Evolutionary conservation across 805 yeast genomes (phyloP).

Genomic region (Saccharomycodes ludwigii): DNA sequence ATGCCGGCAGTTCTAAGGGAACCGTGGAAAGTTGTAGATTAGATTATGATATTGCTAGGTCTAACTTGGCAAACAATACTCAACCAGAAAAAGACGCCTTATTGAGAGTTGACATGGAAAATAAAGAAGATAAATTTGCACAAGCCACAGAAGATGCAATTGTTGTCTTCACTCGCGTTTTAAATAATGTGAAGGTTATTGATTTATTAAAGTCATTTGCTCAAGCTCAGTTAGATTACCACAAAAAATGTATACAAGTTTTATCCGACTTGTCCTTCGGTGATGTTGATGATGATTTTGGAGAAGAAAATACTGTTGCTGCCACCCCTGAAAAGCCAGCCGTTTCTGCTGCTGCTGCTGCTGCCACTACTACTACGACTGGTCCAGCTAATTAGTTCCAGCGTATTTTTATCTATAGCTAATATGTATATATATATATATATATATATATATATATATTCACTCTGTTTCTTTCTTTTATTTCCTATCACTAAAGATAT

Average conservation of each 20-base stretch:
- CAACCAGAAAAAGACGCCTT: constrained; percentile 59
- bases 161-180: constrained; percentile 66
- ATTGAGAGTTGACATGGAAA: constrained; percentile 64
- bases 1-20: constrained; percentile 56
- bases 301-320: no score
- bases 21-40: constrained; percentile 69
- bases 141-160: constrained; percentile 84
- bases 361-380: constrained; percentile 8
- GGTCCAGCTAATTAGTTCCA: not conserved
- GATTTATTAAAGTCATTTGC: constrained; percentile 56
- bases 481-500: no score
- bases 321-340: no score
- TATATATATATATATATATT: constrained; percentile 3
- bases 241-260: constrained; percentile 30
- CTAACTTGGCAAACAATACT: constrained; percentile 34
- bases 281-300: no score
- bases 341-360: constrained; percentile 17
- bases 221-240: constrained; percentile 71
- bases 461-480: constrained; percentile 6
- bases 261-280: not conserved
- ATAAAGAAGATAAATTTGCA: constrained; percentile 81
- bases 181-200: constrained; percentile 57
- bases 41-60: constrained; percentile 68
- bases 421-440: constrained; percentile 1
- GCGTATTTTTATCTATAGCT: not conserved